phyloP scores from a whole-genome alignment of 805 yeast genomes.

The Kockiozyma suomiensis region DNA sequence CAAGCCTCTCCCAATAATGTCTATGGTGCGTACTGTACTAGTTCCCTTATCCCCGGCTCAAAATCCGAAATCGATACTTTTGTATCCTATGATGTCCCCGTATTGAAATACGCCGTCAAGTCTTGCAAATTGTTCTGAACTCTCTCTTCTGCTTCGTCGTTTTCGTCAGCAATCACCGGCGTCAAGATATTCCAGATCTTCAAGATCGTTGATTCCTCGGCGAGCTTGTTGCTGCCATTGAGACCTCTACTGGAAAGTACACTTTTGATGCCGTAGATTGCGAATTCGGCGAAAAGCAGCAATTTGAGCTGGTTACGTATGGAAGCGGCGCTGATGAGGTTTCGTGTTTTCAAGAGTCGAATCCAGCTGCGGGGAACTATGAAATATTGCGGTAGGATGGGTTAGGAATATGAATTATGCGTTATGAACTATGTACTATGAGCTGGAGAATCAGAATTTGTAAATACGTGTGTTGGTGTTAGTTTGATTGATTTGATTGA shows the following conservation, averaged over 20 bases:
- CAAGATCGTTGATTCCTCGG: slow-evolving; percentile 18
- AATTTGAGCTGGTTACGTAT: slow-evolving; percentile 26
- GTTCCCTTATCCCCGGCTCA: slow-evolving; percentile 7
- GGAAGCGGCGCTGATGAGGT: slow-evolving; percentile 18
- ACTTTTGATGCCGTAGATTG: slow-evolving; percentile 21
- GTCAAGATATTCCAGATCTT: slow-evolving; percentile 22
- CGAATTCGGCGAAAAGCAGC: slow-evolving; percentile 29
- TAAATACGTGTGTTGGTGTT: too few species aligned
- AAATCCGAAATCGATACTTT: slow-evolving; percentile 17
- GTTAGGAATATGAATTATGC: background rate
- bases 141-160: slow-evolving; percentile 24
- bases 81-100: slow-evolving; percentile 30
- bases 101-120: slow-evolving; percentile 4
- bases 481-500: too few species aligned
- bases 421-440: too few species aligned
- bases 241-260: slow-evolving; percentile 26
- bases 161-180: slow-evolving; percentile 27
- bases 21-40: slow-evolving; percentile 29
- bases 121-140: slow-evolving; percentile 31
- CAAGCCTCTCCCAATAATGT: slow-evolving; percentile 17
- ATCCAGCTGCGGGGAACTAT: slow-evolving; percentile 25
- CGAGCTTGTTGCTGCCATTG: slow-evolving; percentile 17
- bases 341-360: slow-evolving; percentile 25
- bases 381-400: slow-evolving; percentile 10
- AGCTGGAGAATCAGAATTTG: too few species aligned